Percentiles rank a stretch among this genome's conserved stretches.
phyloP scores from a whole-genome alignment of 1,284 basidiomycete genomes.

The Lentinula novae-zelandiae region DNA sequence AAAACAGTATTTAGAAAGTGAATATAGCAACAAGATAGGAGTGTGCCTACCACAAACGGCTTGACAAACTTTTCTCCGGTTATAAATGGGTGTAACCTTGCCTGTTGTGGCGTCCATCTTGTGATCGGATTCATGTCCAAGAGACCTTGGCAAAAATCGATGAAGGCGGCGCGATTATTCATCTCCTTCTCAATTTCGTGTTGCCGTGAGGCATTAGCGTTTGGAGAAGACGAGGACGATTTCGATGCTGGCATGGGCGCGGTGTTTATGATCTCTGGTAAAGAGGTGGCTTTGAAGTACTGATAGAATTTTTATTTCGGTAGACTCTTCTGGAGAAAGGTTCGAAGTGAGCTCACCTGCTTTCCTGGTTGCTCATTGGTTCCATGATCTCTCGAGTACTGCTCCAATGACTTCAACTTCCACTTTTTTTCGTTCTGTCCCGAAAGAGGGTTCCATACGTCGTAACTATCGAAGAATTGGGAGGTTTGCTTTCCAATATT shows the following conservation, averaged over 20 bases:
- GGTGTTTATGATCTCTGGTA: conserved; percentile 95
- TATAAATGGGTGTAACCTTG: conserved; percentile 94
- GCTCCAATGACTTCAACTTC: conserved; percentile 88
- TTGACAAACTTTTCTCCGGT: conserved; percentile 94
- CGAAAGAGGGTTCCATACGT: conserved; percentile 65
- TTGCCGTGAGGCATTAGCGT: conserved; percentile 36
- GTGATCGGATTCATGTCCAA: conserved; percentile 93
- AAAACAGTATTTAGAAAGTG: conserved; percentile 8
- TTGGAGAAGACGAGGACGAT: conserved; percentile 34
- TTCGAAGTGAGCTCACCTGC: conserved; percentile 36
- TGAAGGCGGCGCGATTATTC: conserved; percentile 91
- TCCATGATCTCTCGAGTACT: conserved; percentile 93
- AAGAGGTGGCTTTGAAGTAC: conserved; percentile 93
- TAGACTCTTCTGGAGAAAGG: background rate
- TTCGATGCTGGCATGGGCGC: conserved; percentile 86
- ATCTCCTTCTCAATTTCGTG: conserved; percentile 95
- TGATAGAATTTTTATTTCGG: background rate
- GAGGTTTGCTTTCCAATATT: conserved; percentile 94
- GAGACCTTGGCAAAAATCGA: conserved; percentile 96
- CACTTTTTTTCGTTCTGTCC: conserved; percentile 80
- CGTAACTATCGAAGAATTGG: conserved; percentile 89
- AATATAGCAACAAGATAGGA: background rate
- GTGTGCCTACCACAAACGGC: conserved; percentile 72
- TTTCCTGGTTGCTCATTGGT: conserved; percentile 96
- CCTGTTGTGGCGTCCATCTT: conserved; percentile 97